Conservation (phyloP, 768 basidiomycete genomes). For the Filobasidium wieringae region DNA sequence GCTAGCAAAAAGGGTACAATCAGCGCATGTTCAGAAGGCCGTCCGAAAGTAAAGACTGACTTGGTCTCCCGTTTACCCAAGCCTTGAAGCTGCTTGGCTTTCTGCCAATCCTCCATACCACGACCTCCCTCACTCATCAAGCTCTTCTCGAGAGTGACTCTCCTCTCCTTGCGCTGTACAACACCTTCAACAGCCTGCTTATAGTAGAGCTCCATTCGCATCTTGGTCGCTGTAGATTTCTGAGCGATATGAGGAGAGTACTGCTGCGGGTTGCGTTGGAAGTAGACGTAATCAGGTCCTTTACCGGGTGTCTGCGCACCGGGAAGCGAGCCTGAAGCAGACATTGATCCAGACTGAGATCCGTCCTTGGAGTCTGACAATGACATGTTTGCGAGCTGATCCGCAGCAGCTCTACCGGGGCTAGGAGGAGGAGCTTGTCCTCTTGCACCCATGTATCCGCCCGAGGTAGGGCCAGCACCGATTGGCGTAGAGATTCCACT, state of each 20-base stretch:
- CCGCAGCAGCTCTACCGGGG: background rate
- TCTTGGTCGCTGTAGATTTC: slow-evolving; percentile 76
- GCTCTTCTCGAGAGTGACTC: slow-evolving; percentile 10
- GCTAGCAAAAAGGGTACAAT: slow-evolving; percentile 44
- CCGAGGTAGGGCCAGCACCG: background rate
- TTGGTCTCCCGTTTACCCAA: slow-evolving; percentile 35
- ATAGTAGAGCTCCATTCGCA: slow-evolving; percentile 94
- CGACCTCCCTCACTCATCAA: background rate
- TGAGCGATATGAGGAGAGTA: slow-evolving; percentile 73
- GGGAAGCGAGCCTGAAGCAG: background rate
- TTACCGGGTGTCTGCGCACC: slow-evolving; percentile 17
- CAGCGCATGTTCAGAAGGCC: background rate
- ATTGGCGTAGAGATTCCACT: slow-evolving; percentile 5
- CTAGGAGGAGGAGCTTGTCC: background rate
- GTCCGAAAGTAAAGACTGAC: slow-evolving; percentile 18
- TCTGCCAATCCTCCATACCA: slow-evolving; percentile 1
- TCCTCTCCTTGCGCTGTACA: slow-evolving; percentile 87
- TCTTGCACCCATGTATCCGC: background rate
- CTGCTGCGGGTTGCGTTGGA: slow-evolving; percentile 62
- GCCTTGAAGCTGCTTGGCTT: slow-evolving; percentile 24
- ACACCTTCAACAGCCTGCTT: slow-evolving; percentile 93
- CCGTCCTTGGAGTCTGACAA: background rate
- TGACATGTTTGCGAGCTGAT: background rate
- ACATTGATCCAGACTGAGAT: background rate
- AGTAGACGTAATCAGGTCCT: slow-evolving; percentile 74